Evolutionary conservation across 768 basidiomycete genomes (phyloP), one percentile per base, ranked within the genome.

Genomic region (Suillus clintonianus): DNA sequence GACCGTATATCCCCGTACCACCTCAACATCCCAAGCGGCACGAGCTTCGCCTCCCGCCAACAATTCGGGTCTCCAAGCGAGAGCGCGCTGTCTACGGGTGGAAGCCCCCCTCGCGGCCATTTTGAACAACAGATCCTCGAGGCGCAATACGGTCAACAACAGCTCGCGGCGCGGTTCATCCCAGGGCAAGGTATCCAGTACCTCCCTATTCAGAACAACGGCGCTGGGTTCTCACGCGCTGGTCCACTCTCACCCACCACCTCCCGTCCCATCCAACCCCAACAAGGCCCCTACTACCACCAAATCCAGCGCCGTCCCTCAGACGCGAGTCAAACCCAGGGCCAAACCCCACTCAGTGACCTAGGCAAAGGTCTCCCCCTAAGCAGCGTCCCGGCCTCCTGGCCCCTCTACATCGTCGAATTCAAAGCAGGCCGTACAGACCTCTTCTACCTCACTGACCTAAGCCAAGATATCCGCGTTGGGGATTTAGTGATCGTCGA

Each of bases 391-490:
- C 90, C 95, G 1, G 74, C 90, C 14, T 87, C 88, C 41, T 93
- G 91, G 81, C 94, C 92, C n/a, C 84, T 99, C 9, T 98, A 86
- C 82, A 96, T 98, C 69, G 91, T 98, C 69, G 92, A 97, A 76
- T 99, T 99, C 84, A 99, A 98, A 78, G 96, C 96, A 0, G 94
- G 95, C 0, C 87, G 97, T 45, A 95, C 95, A 66, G 97, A 99
- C 75, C 79, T 99, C 32, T 99, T 95, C 78, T 99, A 97, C 76
- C 83, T 89, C 65, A 90, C 89, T 0, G 92, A 96, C 71, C 81
- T 83, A 64, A 71, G 82, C 69, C 70, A 85, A 43, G 79, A 83
- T 41, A 87, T 98, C 65, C 85, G 87, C 7, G 88, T 91, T 24
- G 97, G 95, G 2, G 97, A 98, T 72, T 80, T 95, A 42, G 97